A percentile compares a stretch with the other conserved stretches of the same genome.
phyloP scores from a whole-genome alignment of 306 rosid genomes.

The Nissolia schottii region DNA sequence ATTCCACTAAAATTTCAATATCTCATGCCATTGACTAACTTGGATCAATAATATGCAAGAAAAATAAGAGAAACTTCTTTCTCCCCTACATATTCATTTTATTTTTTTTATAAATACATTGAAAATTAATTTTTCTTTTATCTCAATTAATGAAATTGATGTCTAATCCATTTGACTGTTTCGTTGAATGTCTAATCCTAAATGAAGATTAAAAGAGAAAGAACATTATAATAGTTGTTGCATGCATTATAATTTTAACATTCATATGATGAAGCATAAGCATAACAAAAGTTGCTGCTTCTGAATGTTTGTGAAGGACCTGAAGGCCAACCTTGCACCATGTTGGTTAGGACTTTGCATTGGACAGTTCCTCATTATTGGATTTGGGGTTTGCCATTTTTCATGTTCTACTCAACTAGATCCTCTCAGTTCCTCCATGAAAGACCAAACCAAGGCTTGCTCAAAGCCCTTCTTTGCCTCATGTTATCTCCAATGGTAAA shows the following conservation, averaged over 20 bases:
- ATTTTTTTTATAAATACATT: background rate
- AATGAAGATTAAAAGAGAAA: background rate
- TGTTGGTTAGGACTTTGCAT: conserved; percentile 66
- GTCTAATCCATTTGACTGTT: too few relatives aligned
- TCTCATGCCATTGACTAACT: background rate
- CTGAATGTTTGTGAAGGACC: conserved; percentile 43
- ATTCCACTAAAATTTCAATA: background rate
- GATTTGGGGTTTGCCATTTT: conserved; percentile 85
- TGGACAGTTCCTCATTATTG: conserved; percentile 83
- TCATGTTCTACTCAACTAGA: conserved; percentile 44
- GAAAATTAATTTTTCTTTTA: background rate
- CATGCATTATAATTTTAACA: background rate
- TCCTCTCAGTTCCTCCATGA: conserved; percentile 40
- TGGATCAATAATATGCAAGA: background rate
- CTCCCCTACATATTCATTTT: background rate
- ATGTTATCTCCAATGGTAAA: conserved; percentile 64
- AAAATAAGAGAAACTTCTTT: background rate
- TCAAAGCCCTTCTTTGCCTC: conserved; percentile 51
- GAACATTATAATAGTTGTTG: background rate
- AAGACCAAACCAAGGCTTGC: conserved; percentile 51
- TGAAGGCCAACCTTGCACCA: conserved; percentile 69
- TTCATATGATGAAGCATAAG: background rate
- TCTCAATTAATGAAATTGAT: background rate
- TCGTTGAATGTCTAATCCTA: background rate
- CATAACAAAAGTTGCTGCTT: conserved; percentile 3